Base-by-base conservation (phyloP, 495 filamentous ascomycete species). In the Annulohypoxylon stygium region DNA sequence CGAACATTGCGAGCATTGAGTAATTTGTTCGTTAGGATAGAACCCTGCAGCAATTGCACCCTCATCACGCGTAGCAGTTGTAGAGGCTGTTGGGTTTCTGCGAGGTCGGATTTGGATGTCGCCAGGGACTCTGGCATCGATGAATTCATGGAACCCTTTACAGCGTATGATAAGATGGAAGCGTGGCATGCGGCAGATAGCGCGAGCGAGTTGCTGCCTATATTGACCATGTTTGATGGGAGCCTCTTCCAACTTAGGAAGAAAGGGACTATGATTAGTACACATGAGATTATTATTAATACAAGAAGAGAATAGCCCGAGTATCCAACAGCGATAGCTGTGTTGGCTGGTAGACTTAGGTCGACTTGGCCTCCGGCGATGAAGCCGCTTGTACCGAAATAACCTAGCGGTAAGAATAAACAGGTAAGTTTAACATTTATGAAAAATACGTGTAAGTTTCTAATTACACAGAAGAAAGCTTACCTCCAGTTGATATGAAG, bases 151-250 rank as follows among this genome's bases (percentile, higher is more conserved):
- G 3, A 37, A 2, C 36, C 2, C 18, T 61, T 18, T 2, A 55
- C 51, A 10, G 74, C 74, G 6, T 61, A 4, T 16, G 70, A 76
- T 9, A 73, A 4, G 2, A 14, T 66, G 7, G 71, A 74, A n/a
- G 33, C 43, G 60, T 76, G 74, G 41, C 74, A 76, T 26, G 71
- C 64, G 10, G 71, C 67, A 7, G 74, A 71, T 6, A 74, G 50
- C 0, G 71, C 71, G 11, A 69, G 71, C 11, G 74, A 76, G 61
- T 76, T 76, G 34, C 63, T 68, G 16, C 71, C 74, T n/a, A 70
- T 34, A 5, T 48, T 53, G 0, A 65, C 57, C 23, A 71, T 76
- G 10, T 76, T 69, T 3, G 67, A 63, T 4, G 75, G 64, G 8
- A 74, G 51, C 16, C 14, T 36, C 18, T 66, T 71, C 3, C 69